Evolutionary conservation across 768 basidiomycete genomes (phyloP).

Genomic region (Pleurotus tuber-regium): DNA sequence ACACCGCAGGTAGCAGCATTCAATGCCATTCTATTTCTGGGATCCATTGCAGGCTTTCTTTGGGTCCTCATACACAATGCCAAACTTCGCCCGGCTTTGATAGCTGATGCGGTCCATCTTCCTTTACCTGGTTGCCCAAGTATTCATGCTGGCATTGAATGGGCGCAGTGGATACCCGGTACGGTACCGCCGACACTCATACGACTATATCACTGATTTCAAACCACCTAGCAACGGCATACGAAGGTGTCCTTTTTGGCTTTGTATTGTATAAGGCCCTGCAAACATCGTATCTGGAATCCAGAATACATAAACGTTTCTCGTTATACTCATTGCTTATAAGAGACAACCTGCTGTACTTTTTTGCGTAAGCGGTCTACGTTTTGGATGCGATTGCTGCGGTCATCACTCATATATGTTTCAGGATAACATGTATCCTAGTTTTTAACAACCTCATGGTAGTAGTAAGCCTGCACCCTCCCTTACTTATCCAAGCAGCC

Average conservation of each 20-base stretch:
- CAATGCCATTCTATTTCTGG: constrained; percentile 36
- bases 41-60: constrained; percentile 39
- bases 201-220: neutral
- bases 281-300: constrained; percentile 22
- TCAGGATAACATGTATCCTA: constrained; percentile 35
- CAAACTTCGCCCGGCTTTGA: constrained; percentile 30
- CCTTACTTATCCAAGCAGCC: neutral
- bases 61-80: constrained; percentile 40
- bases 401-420: neutral
- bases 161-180: constrained; percentile 46
- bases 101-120: constrained; percentile 32
- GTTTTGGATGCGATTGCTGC: neutral
- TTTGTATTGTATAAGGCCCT: constrained; percentile 36
- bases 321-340: constrained; percentile 34
- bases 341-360: constrained; percentile 44
- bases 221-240: constrained; percentile 41
- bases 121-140: constrained; percentile 40
- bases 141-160: constrained; percentile 39
- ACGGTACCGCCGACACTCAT: constrained; percentile 4
- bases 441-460: constrained; percentile 49
- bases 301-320: constrained; percentile 21
- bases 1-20: constrained; percentile 31
- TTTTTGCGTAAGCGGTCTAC: constrained; percentile 32
- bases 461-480: constrained; percentile 24
- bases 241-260: constrained; percentile 39